Conservation (phyloP, 2,329 filamentous ascomycete genomes). For the Apiospora rasikravindrae region DNA sequence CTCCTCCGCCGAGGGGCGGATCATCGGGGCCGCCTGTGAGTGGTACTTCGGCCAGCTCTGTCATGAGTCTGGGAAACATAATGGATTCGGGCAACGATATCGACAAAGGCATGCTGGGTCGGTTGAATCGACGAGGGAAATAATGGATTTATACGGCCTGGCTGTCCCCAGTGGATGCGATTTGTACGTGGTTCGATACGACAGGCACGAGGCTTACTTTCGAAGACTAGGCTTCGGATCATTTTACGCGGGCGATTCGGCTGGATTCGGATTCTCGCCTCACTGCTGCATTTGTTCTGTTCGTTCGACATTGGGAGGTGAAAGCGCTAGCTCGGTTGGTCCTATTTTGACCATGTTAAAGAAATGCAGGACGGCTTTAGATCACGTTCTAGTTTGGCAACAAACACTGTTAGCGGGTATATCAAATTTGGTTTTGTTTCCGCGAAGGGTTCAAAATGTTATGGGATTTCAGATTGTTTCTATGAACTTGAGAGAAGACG, state of each 20-base stretch:
- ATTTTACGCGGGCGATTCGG: slow-evolving; percentile 16
- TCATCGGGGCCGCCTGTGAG: slow-evolving; percentile 42
- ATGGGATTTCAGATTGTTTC: slow-evolving; percentile 18
- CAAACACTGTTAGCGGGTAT: slow-evolving; percentile 35
- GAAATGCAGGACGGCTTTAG: slow-evolving; percentile 29
- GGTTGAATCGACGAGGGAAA: slow-evolving; percentile 48
- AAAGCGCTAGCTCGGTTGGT: slow-evolving; percentile 14
- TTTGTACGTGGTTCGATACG: neutral
- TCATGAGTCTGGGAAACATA: slow-evolving; percentile 59
- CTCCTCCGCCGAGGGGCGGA: slow-evolving; percentile 46
- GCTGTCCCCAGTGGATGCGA: neutral
- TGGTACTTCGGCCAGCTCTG: slow-evolving; percentile 48
- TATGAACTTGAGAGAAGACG: neutral
- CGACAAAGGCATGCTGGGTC: slow-evolving; percentile 60
- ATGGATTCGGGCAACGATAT: slow-evolving; percentile 56
- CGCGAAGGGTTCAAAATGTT: slow-evolving; percentile 6
- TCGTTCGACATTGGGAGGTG: slow-evolving; percentile 16
- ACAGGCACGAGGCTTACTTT: neutral
- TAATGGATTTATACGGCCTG: neutral
- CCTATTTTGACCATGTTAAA: slow-evolving; percentile 5
- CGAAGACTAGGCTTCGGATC: neutral
- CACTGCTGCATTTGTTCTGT: slow-evolving; percentile 7
- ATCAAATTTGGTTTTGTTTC: slow-evolving; percentile 30
- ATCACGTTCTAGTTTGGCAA: slow-evolving; percentile 36
- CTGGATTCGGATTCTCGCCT: slow-evolving; percentile 16